These are phyloP conservation scores for Detonula confervacea DNA, from an alignment of 352 stramenopile genomes.

Conservation along the genomic window DNA sequence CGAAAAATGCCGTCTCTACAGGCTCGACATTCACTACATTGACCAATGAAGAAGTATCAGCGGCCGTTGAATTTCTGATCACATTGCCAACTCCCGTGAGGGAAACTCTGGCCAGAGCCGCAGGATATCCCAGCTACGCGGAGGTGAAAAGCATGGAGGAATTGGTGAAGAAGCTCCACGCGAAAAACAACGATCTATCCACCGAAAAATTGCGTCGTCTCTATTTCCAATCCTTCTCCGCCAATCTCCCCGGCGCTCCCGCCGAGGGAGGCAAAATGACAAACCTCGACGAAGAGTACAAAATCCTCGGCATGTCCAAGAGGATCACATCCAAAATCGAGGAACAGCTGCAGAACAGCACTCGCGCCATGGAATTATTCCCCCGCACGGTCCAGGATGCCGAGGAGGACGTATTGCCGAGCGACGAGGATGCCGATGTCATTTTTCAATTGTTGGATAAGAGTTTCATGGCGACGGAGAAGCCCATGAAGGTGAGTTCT, in stretches of 20 bases:
- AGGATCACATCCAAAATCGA: slow-evolving; percentile 22
- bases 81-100: slow-evolving; percentile 19
- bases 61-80: background rate
- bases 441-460: slow-evolving; percentile 42
- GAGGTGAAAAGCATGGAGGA: slow-evolving; percentile 1
- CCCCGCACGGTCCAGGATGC: slow-evolving; percentile 24
- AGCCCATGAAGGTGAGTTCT: slow-evolving; percentile 31
- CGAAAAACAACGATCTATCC: slow-evolving; percentile 10
- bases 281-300: slow-evolving; percentile 31
- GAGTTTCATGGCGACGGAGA: slow-evolving; percentile 53
- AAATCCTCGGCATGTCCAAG: slow-evolving; percentile 13
- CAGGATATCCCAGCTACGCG: slow-evolving; percentile 21
- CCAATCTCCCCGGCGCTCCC: background rate
- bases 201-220: slow-evolving; percentile 22
- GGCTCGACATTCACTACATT: background rate
- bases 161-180: slow-evolving; percentile 24
- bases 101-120: slow-evolving; percentile 24
- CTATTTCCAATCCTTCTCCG: slow-evolving; percentile 26
- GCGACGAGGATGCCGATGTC: slow-evolving; percentile 31
- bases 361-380: slow-evolving; percentile 47
- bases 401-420: slow-evolving; percentile 25
- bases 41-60: background rate
- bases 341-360: slow-evolving; percentile 24
- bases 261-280: background rate
- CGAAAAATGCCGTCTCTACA: too few relatives aligned